Evolutionary conservation across 192 early-diverging fungal species (phyloP), one percentile per base, ranked within the genome.

Genomic region (Radiomyces spectabilis): DNA sequence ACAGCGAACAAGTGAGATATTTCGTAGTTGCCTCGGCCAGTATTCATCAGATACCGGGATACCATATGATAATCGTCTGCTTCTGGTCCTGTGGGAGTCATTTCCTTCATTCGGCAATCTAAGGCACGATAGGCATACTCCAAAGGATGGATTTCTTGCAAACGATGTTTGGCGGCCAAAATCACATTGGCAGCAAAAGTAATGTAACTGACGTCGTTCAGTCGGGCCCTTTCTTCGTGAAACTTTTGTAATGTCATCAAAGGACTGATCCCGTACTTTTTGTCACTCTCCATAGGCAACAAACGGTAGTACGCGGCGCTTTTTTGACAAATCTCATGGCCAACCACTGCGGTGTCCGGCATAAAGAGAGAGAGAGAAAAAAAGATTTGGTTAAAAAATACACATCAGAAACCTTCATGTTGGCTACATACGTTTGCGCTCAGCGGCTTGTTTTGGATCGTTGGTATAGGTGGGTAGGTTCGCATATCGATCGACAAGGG

Each of bases 251-350:
- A 6, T 0, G 18, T 71, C 32, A 88, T 79, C 15, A 88, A 33
- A 1, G 78, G 73, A 1, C 78, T 81, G 8, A 56, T 55, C 10
- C 21, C 26, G 25, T 38, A 55, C 0, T 75, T 61, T 64, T 87
- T 82, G 26, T 42, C 31, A 5, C 32, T 32, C 2, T 61, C 75
- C 37, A 86, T 85, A 2, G 90, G 90, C 32, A 92, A 84, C 19
- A 85, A 71, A 13, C 84, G 79, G 57, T 90, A 88, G 44, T 85
- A 89, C 4, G 78, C 55, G 12, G 30, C 24, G 21, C 18, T 46
- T 30, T 27, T 15, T 33, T 48, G 46, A n/a, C n/a, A n/a, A n/a
- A n/a, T n/a, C n/a, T n/a, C 26, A 51, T 31, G 34, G 18, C 13
- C 19, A 31, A 34, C 12, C 18, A 22, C 34, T 48, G 16, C 4